Conservation (phyloP, 495 filamentous ascomycete genomes). For the Xylaria scruposa region DNA sequence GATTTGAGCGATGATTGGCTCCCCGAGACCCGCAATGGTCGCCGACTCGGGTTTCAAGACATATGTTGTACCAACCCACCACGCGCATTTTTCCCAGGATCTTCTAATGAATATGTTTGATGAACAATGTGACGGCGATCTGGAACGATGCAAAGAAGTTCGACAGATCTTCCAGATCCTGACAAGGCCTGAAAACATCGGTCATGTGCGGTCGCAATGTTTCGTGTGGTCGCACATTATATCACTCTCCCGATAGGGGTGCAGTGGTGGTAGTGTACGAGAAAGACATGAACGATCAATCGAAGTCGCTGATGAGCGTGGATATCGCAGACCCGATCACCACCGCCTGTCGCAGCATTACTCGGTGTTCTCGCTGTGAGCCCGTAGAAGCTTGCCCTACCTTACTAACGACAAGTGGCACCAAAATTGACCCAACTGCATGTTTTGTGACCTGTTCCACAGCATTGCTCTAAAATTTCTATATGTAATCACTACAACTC, state of each 20-base stretch:
- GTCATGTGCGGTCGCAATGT: constrained; percentile 25
- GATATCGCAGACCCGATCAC: not conserved
- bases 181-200: constrained; percentile 13
- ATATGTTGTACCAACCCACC: constrained; percentile 23
- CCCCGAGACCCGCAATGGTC: not conserved
- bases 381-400: constrained; percentile 1
- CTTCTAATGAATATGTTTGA: constrained; percentile 18
- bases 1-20: constrained; percentile 11
- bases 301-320: not conserved
- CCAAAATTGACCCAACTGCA: not conserved
- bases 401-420: not conserved
- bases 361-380: not conserved
- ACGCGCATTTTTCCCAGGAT: constrained; percentile 18
- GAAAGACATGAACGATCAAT: not conserved
- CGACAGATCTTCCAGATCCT: constrained; percentile 30
- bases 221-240: constrained; percentile 27
- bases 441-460: constrained; percentile 8
- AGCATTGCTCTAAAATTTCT: not conserved
- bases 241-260: not conserved
- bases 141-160: constrained; percentile 31
- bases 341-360: not conserved
- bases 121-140: constrained; percentile 30
- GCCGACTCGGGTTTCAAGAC: constrained; percentile 32
- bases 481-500: not conserved
- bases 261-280: not conserved